Evolutionary conservation across 768 basidiomycete species (phyloP).

Genomic region (Suillus spraguei): DNA sequence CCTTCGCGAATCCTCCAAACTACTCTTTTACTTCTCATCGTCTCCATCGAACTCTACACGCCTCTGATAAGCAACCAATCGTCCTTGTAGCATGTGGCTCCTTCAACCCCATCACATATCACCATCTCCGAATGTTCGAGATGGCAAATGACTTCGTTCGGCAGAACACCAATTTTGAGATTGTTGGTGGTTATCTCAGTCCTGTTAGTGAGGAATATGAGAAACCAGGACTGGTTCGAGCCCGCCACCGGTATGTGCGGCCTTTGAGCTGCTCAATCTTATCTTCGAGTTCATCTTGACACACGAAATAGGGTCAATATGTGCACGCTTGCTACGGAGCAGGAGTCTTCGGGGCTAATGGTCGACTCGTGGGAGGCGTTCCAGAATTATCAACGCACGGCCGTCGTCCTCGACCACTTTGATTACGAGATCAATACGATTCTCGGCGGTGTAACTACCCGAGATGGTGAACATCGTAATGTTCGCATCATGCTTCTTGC

Average conservation of each 20-base stretch:
- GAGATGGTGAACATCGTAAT: conserved; percentile 72
- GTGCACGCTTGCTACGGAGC: conserved; percentile 88
- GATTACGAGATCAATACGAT: conserved; percentile 91
- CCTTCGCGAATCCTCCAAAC: conserved; percentile 64
- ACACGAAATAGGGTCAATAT: conserved; percentile 66
- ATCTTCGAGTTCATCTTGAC: not conserved
- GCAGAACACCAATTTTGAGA: conserved; percentile 90
- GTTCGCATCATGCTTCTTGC: conserved; percentile 93
- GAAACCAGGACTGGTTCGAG: conserved; percentile 91
- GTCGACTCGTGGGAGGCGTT: conserved; percentile 98
- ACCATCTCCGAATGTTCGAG: conserved; percentile 98
- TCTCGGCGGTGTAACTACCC: conserved; percentile 74
- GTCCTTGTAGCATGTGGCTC: conserved; percentile 97
- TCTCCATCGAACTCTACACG: conserved; percentile 56
- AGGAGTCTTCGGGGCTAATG: conserved; percentile 94
- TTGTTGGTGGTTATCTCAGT: conserved; percentile 94
- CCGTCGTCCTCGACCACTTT: conserved; percentile 96
- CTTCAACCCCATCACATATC: conserved; percentile 97
- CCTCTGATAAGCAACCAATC: conserved; percentile 76
- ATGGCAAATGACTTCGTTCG: conserved; percentile 98
- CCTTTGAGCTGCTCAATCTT: not conserved
- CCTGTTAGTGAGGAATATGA: conserved; percentile 97
- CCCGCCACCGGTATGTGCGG: conserved; percentile 77
- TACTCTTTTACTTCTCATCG: conserved; percentile 73
- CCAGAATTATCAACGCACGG: conserved; percentile 93